A percentile compares a stretch with the other conserved stretches of the same genome.
Conservation (phyloP, 108 stramenopile genomes). For the Chaetoceros tenuissimus region DNA sequence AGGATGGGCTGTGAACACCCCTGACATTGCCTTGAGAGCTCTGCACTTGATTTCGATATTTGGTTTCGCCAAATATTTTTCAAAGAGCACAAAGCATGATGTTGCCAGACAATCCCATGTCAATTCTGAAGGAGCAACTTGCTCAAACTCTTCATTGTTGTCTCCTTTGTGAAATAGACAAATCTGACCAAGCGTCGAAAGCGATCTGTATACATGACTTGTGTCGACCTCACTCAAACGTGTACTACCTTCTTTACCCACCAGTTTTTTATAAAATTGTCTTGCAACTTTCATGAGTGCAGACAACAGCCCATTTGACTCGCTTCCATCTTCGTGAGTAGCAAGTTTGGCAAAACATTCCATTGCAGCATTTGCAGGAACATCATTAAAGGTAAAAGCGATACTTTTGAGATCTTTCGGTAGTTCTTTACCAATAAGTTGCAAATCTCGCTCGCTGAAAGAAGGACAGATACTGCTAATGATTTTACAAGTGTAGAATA, state of each 20-base stretch:
- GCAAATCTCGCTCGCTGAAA: slow-evolving; percentile 35
- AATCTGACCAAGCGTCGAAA: slow-evolving; percentile 63
- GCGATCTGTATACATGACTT: slow-evolving; percentile 49
- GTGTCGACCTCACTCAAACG: slow-evolving; percentile 27
- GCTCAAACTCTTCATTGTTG: slow-evolving; percentile 7
- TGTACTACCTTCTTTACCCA: slow-evolving; percentile 32
- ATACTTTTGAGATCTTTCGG: slow-evolving; percentile 58
- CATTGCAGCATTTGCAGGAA: slow-evolving; percentile 52
- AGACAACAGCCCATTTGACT: slow-evolving; percentile 25
- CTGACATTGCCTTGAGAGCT: slow-evolving; percentile 59
- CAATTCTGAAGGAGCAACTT: slow-evolving; percentile 7
- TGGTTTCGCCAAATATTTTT: slow-evolving; percentile 40
- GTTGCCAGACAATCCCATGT: slow-evolving; percentile 27
- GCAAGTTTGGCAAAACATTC: slow-evolving; percentile 51
- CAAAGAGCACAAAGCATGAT: slow-evolving; percentile 56
- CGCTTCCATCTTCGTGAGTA: slow-evolving; percentile 29
- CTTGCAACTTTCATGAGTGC: slow-evolving; percentile 45
- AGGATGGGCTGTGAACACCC: slow-evolving; percentile 72
- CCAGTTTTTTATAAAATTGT: slow-evolving; percentile 66
- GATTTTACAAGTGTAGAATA: slow-evolving; percentile 48
- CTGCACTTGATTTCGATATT: slow-evolving; percentile 59
- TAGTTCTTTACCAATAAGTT: slow-evolving; percentile 35
- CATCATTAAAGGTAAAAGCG: slow-evolving; percentile 54
- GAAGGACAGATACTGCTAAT: slow-evolving; percentile 31
- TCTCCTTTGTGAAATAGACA: slow-evolving; percentile 34